These are phyloP conservation scores for Globisporangium yorkense DNA, from an alignment of 352 stramenopile species.

Conservation along the genomic window DNA sequence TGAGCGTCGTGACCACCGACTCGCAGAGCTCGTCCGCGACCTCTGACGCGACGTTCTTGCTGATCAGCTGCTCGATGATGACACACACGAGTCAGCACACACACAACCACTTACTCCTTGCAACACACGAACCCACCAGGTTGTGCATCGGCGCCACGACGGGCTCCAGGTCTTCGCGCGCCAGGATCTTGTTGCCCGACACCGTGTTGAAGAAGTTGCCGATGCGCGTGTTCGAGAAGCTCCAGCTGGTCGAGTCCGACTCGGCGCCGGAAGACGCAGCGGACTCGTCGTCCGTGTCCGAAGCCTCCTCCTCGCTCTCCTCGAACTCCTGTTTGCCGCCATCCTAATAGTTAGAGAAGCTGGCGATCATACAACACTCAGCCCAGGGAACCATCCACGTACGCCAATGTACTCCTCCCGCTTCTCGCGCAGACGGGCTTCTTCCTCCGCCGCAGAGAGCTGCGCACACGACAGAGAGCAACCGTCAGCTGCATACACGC, in stretches of 20 bases:
- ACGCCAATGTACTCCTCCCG: slow-evolving; percentile 82
- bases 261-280: slow-evolving; percentile 58
- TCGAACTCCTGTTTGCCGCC: slow-evolving; percentile 42
- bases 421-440: slow-evolving; percentile 61
- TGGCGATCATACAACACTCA: neutral
- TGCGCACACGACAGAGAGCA: slow-evolving; percentile 8
- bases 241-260: slow-evolving; percentile 63
- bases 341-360: too few species aligned
- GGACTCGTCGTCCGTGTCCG: slow-evolving; percentile 70
- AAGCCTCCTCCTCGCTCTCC: slow-evolving; percentile 59
- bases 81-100: neutral
- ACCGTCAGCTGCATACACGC: neutral
- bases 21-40: slow-evolving; percentile 94
- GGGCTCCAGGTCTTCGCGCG: slow-evolving; percentile 89
- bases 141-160: slow-evolving; percentile 93
- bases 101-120: neutral
- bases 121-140: slow-evolving; percentile 35
- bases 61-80: slow-evolving; percentile 71
- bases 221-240: slow-evolving; percentile 75
- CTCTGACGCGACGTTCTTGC: slow-evolving; percentile 97
- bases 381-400: slow-evolving; percentile 12
- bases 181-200: slow-evolving; percentile 91
- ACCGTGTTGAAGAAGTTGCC: slow-evolving; percentile 79
- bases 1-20: slow-evolving; percentile 90
- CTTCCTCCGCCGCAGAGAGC: slow-evolving; percentile 66